Base-by-base conservation (phyloP, 768 basidiomycete genomes). In the Leccinum barrowsii region DNA sequence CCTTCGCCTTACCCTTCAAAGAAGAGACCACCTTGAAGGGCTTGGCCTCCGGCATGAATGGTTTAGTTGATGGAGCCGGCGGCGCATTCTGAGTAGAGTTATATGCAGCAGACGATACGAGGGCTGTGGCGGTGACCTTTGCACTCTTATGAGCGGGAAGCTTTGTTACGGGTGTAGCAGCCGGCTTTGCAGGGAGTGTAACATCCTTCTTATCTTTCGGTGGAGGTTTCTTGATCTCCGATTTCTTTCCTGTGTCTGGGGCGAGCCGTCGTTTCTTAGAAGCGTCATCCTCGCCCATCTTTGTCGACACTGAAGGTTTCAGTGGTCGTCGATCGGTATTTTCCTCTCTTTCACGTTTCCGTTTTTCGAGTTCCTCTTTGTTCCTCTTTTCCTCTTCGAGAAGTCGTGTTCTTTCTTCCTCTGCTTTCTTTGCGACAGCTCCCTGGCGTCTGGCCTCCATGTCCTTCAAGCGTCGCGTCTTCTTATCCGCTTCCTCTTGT, bases 401-500 rank as follows among this genome's bases (percentile, higher is more conserved):
- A 30, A 77, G 74, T 32, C 82, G 82, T 1, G 76, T 72, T 69
- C 82, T 87, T 70, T 90, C 90, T 65, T 92, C 90, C 52, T 91
- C 90, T 1, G 81, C 86, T 71, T 93, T 94, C 67, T 85, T 80
- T 68, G 89, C 85, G 57, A 80, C 70, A 21, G 81, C 85, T 46
- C 75, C 82, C 66, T 85, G 89, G n/a, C 92, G 85, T 47, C 92
- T 81, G 49, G 81, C 80, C 63, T 95, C 94, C 85, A 90, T 90
- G 58, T 93, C 89, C 64, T 85, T 92, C 59, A 89, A 74, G 26
- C 88, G 79, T 11, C 81, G 75, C 1, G 80, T 82, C 72, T 90
- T 92, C 74, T 88, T 92, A 62, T 92, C 92, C 34, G 82, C 80
- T 68, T 92, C 90, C 63, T 90, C 91, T 78, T 95, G 90, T 80